phyloP scores from a whole-genome alignment of 176 grass and related monocot genomes.

The Juncus inflexus region DNA sequence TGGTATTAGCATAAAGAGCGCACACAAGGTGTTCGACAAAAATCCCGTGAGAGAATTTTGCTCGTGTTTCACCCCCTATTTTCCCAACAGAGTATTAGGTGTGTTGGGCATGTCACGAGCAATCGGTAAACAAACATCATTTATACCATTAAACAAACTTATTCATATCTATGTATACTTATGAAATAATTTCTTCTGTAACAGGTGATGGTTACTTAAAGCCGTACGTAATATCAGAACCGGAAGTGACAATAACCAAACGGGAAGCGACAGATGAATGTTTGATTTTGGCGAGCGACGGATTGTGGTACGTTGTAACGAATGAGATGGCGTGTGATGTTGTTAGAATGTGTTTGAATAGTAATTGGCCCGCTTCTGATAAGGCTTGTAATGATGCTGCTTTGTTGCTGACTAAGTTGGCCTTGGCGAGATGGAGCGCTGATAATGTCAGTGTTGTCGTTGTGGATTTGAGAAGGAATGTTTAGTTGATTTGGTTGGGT shows the following conservation, averaged over 20 bases:
- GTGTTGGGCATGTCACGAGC: constrained; percentile 93
- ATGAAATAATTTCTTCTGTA: not conserved
- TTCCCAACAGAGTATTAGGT: constrained; percentile 73
- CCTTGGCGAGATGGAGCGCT: constrained; percentile 71
- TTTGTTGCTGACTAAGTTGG: constrained; percentile 85
- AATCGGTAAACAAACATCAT: constrained; percentile 57
- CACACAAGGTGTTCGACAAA: too few relatives aligned
- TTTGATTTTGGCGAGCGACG: constrained; percentile 90
- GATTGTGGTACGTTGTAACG: constrained; percentile 88
- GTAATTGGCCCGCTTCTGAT: constrained; percentile 45
- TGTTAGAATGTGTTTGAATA: constrained; percentile 61
- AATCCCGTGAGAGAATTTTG: too few relatives aligned
- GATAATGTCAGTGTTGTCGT: constrained; percentile 86
- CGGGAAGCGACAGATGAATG: constrained; percentile 71
- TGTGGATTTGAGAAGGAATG: constrained; percentile 60
- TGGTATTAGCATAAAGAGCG: too few relatives aligned
- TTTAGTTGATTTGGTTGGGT: not conserved
- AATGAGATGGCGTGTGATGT: constrained; percentile 87
- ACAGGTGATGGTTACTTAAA: constrained; percentile 81
- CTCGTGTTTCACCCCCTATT: too few relatives aligned
- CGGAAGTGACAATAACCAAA: constrained; percentile 77
- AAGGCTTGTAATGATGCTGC: constrained; percentile 76
- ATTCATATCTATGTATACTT: too few relatives aligned
- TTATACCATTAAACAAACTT: too few relatives aligned
- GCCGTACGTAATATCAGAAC: constrained; percentile 76